Conservation (phyloP, 768 basidiomycete genomes). For the Collybiopsis luxurians region DNA sequence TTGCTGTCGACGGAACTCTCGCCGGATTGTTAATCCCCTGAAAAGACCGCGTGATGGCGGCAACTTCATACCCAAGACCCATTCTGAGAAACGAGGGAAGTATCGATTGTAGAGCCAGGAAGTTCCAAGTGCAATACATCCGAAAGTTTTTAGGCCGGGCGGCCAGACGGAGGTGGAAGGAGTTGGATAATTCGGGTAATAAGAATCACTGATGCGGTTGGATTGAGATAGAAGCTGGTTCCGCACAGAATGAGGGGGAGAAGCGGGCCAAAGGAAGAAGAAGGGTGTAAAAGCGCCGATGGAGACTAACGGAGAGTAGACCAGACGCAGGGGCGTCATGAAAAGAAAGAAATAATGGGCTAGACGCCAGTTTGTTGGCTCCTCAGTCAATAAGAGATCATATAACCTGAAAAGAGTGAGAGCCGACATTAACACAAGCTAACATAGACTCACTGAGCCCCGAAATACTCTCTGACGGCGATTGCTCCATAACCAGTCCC, state of each 20-base stretch:
- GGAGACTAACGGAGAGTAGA: neutral
- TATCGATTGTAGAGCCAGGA: neutral
- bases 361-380: conserved; percentile 4
- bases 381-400: conserved; percentile 7
- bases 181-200: neutral
- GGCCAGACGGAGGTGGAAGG: neutral
- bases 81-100: conserved; percentile 1
- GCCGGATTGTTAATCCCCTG: neutral
- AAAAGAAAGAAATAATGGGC: neutral
- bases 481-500: conserved; percentile 7
- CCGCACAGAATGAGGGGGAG: neutral
- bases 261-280: conserved; percentile 2
- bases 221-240: neutral
- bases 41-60: neutral
- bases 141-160: neutral
- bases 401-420: neutral
- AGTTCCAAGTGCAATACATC: neutral
- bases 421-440: neutral
- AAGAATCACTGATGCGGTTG: neutral
- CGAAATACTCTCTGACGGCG: conserved; percentile 7
- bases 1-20: conserved; percentile 2
- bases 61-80: conserved; percentile 5
- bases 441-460: conserved; percentile 1
- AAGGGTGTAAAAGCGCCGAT: conserved; percentile 3
- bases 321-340: neutral